Evolutionary conservation across 768 basidiomycete species (phyloP), one percentile per base, ranked within the genome.

Genomic region (Trametes punicea): DNA sequence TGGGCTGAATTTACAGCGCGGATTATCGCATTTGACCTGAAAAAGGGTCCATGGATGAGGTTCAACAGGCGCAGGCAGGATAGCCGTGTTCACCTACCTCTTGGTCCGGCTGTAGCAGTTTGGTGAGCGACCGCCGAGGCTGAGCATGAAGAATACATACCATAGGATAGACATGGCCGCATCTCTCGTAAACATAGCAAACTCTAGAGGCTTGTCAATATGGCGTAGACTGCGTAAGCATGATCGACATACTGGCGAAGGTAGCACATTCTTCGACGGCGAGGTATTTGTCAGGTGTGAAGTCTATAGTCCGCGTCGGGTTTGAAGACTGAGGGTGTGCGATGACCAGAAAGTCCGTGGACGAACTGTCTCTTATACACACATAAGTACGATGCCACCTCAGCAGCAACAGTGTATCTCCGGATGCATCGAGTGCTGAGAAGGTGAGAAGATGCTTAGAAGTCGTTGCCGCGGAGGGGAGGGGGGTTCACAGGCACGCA

Each of bases 101-200:
- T 42, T 67, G 59, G 34, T 67, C 66, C 16, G 64, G 66, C 66
- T 67, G 34, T 4, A 6, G 27, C 34, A 13, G 27, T 11, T n/a
- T n/a, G 15, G 36, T 46, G n/a, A 48, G 41, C 5, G 29, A 31
- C 8, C 5, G 21, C 11, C n/a, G 16, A 30, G 21, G 21, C 6
- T 2, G n/a, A 16, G 16, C 13, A 4, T 1, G 31, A 26, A 16
- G 23, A 10, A 16, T 3, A 52, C 63, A n/a, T 31, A 64, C 66
- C 64, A 64, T 61, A 13, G 64, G 55, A 48, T 56, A 61, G 2
- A 62, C 61, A 42, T 67, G 64, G 5, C 66, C 66, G 50, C 66
- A 67, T 27, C 55, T 53, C 16, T 46, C 45, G 56, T 65, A 67
- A 26, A 67, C 50, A 48, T 65, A 63, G 61, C 66, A 67, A 15